Conservation (phyloP, 768 basidiomycete species). For the Cystobasidium tubakii region DNA sequence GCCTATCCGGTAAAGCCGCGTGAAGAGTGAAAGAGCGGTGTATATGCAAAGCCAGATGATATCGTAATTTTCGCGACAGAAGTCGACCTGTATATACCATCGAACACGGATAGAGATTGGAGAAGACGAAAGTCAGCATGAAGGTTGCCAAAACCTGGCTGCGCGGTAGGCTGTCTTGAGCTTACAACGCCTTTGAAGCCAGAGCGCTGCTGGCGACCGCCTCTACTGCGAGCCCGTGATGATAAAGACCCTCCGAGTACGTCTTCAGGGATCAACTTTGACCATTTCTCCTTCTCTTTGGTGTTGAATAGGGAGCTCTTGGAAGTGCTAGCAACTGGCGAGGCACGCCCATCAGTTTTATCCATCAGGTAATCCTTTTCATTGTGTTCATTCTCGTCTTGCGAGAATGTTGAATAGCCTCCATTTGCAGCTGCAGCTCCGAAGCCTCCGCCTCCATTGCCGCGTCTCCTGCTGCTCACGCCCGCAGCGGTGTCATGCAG, state of each 20-base stretch:
- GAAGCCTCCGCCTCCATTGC: neutral
- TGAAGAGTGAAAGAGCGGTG: constrained; percentile 89
- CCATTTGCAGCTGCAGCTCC: neutral
- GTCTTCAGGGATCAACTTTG: constrained; percentile 27
- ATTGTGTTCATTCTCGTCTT: constrained; percentile 2
- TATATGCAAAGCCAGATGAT: constrained; percentile 66
- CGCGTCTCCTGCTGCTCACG: constrained; percentile 23
- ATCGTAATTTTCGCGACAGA: constrained; percentile 33
- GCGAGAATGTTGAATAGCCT: neutral
- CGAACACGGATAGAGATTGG: neutral
- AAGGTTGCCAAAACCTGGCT: neutral
- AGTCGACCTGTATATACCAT: constrained; percentile 13
- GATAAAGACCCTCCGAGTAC: neutral
- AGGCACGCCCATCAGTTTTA: neutral
- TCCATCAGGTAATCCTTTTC: constrained; percentile 33
- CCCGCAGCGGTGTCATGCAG: constrained; percentile 16
- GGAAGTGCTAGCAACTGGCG: neutral
- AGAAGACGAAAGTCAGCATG: constrained; percentile 11
- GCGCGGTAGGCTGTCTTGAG: neutral
- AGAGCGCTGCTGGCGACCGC: neutral
- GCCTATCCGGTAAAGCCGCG: constrained; percentile 88
- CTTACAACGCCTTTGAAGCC: constrained; percentile 11
- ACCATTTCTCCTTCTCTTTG: constrained; percentile 35
- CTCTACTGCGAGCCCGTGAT: neutral
- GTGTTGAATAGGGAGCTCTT: neutral